Conservation (phyloP, 352 stramenopile genomes). For the Globisporangium middletonii region DNA sequence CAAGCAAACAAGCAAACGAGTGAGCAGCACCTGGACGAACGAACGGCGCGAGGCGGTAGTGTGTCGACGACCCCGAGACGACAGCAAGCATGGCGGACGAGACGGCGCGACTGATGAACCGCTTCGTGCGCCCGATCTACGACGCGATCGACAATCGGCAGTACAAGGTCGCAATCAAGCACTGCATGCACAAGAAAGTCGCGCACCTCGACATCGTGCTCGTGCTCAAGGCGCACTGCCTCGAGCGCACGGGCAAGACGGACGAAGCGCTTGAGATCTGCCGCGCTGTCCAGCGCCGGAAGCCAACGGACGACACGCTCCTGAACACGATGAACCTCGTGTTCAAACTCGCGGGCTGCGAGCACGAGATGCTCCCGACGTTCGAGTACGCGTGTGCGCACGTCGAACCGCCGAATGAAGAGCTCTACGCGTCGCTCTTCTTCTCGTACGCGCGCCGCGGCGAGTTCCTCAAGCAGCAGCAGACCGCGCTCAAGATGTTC, state of each 20-base stretch:
- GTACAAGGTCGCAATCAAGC: slow-evolving; percentile 80
- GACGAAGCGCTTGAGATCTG: slow-evolving; percentile 74
- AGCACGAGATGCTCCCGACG: slow-evolving; percentile 76
- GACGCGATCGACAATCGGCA: slow-evolving; percentile 74
- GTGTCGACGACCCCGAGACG: not conserved
- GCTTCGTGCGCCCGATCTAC: slow-evolving; percentile 82
- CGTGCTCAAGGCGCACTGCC: slow-evolving; percentile 80
- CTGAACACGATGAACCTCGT: slow-evolving; percentile 83
- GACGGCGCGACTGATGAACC: slow-evolving; percentile 46
- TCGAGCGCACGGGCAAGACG: slow-evolving; percentile 63
- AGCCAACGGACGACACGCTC: slow-evolving; percentile 77
- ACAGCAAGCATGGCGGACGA: slow-evolving; percentile 42
- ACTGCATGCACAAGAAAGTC: slow-evolving; percentile 78
- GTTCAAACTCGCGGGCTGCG: slow-evolving; percentile 61
- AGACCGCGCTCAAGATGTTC: slow-evolving; percentile 85
- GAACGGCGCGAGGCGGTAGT: not conserved
- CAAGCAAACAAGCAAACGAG: not conserved
- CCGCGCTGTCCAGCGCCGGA: slow-evolving; percentile 45
- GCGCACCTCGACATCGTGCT: slow-evolving; percentile 72
- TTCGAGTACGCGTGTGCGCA: slow-evolving; percentile 64
- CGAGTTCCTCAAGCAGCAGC: slow-evolving; percentile 82
- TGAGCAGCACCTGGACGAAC: not conserved
- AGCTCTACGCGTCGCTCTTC: slow-evolving; percentile 71
- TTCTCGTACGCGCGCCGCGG: slow-evolving; percentile 52
- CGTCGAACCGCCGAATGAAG: slow-evolving; percentile 46